Evolutionary conservation across 257 asterid genomes (phyloP).

Genomic region (Echites panduratus): DNA sequence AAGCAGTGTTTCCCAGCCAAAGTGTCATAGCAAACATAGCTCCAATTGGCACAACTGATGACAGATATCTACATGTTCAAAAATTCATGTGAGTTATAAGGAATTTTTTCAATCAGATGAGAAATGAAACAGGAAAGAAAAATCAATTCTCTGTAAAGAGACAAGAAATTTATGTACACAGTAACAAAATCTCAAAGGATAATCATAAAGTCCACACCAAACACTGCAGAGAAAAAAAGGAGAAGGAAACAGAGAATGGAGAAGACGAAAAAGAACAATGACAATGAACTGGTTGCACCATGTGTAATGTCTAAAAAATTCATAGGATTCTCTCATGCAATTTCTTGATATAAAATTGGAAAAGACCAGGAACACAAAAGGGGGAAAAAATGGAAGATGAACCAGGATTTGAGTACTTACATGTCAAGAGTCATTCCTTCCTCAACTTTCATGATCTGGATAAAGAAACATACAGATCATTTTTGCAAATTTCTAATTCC

Average conservation of each 20-base stretch:
- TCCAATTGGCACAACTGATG: slow-evolving; percentile 88
- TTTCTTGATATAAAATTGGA: not conserved
- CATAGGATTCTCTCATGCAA: not conserved
- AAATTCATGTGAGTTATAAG: slow-evolving; percentile 4
- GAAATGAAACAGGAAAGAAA: not conserved
- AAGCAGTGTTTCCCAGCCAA: slow-evolving; percentile 99
- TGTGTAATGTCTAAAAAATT: not conserved
- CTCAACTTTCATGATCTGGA: slow-evolving; percentile 81
- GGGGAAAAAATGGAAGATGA: slow-evolving; percentile 6
- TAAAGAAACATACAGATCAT: slow-evolving; percentile 12
- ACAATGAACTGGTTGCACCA: not conserved
- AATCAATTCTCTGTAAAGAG: not conserved
- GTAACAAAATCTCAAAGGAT: not conserved
- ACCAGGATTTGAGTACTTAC: slow-evolving; percentile 44
- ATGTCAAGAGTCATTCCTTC: slow-evolving; percentile 94
- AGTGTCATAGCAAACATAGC: slow-evolving; percentile 99
- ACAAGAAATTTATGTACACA: not conserved
- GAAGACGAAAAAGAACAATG: not conserved
- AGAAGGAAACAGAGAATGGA: not conserved
- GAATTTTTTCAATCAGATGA: not conserved
- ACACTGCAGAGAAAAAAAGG: not conserved
- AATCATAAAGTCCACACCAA: not conserved
- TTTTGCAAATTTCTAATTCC: slow-evolving; percentile 1
- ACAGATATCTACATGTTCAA: slow-evolving; percentile 54
- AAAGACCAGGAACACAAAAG: slow-evolving; percentile 6